Percentiles rank a stretch among this genome's conserved stretches.
phyloP scores from a whole-genome alignment of 768 basidiomycete genomes.

The Pseudohyphozyma bogoriensis region DNA sequence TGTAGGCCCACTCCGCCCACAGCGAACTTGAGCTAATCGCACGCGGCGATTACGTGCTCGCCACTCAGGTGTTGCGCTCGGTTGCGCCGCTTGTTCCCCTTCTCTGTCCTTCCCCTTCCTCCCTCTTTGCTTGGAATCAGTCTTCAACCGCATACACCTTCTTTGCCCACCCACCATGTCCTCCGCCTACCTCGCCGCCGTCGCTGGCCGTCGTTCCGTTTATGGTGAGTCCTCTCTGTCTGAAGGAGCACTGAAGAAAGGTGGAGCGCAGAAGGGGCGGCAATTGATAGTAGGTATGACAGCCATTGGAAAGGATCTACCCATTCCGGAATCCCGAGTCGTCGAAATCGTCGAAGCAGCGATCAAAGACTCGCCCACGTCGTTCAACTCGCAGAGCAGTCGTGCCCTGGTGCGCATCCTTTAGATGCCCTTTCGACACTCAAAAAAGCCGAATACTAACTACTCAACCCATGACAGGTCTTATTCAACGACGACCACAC shows the following conservation, averaged over 20 bases:
- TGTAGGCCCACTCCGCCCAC: too few relatives aligned
- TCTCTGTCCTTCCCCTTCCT: not conserved
- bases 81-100: not conserved
- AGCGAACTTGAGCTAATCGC: too few relatives aligned
- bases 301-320: too few relatives aligned
- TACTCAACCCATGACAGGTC: not conserved
- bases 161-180: not conserved
- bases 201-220: constrained; percentile 36
- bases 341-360: constrained; percentile 36
- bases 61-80: too few relatives aligned
- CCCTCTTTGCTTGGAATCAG: too few relatives aligned
- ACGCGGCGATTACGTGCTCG: too few relatives aligned
- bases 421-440: not conserved
- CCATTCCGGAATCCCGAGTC: constrained; percentile 35
- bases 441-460: too few relatives aligned
- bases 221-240: constrained; percentile 29
- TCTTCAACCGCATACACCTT: too few relatives aligned
- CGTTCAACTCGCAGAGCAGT: constrained; percentile 39
- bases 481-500: too few relatives aligned
- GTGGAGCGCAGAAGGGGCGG: too few relatives aligned
- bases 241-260: too few relatives aligned
- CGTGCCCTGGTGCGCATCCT: constrained; percentile 31
- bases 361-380: constrained; percentile 37
- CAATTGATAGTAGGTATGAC: too few relatives aligned
- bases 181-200: constrained; percentile 20